phyloP scores from a whole-genome alignment of 352 stramenopile genomes.

The Pseudoperonospora humuli region DNA sequence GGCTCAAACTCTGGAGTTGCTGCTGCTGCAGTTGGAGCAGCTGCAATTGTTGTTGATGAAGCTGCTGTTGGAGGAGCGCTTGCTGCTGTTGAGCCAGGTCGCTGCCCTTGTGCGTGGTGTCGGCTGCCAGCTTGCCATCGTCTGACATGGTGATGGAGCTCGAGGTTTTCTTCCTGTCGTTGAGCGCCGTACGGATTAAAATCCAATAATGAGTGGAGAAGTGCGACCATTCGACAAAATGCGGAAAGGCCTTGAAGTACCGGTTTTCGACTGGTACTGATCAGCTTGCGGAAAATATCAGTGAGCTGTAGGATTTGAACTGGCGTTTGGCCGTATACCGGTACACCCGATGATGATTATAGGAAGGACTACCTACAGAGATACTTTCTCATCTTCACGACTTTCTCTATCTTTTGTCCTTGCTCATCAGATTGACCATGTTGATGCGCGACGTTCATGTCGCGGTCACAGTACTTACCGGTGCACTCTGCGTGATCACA shows the following conservation, averaged over 20 bases:
- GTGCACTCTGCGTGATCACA: too few relatives aligned
- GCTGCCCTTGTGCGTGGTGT: conserved; percentile 12
- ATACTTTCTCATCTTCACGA: too few relatives aligned
- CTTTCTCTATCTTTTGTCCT: too few relatives aligned
- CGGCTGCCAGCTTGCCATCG: conserved; percentile 16
- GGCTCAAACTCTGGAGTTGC: conserved; percentile 54
- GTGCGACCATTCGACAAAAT: conserved; percentile 35
- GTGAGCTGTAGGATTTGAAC: conserved; percentile 27
- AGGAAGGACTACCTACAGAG: too few relatives aligned
- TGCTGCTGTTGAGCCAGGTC: conserved; percentile 21
- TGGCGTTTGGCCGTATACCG: too few relatives aligned
- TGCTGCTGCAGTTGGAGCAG: conserved; percentile 50
- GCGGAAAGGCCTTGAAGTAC: conserved; percentile 17
- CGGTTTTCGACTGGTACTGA: conserved; percentile 4
- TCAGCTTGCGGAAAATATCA: conserved; percentile 6
- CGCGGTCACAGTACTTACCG: too few relatives aligned
- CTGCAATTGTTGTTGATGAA: conserved; percentile 38
- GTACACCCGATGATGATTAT: too few relatives aligned
- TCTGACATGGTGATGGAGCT: conserved; percentile 21
- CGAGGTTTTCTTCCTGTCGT: conserved; percentile 64
- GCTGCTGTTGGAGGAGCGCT: conserved; percentile 22
- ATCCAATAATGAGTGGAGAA: conserved; percentile 51
- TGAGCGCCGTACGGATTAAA: conserved; percentile 42
- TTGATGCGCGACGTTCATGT: too few relatives aligned
- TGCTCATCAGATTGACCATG: too few relatives aligned